A percentile compares a stretch with the other conserved stretches of the same genome.
phyloP scores from a whole-genome alignment of 2,329 filamentous ascomycete genomes.

The Xylaria sp. region DNA sequence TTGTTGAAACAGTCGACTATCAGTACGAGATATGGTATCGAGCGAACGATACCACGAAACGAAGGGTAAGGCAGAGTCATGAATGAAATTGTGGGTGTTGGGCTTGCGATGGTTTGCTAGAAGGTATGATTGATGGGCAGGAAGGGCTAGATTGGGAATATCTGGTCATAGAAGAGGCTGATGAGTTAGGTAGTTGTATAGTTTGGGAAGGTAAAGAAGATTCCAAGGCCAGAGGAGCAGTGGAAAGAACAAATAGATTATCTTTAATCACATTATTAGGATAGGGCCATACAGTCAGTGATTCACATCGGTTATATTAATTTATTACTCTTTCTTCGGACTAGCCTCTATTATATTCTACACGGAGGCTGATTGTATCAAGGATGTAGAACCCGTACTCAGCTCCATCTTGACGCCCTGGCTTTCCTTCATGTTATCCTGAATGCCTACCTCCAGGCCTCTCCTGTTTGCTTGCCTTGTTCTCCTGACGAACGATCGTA shows the following conservation, averaged over 20 bases:
- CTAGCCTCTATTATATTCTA: neutral
- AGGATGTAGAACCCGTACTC: neutral
- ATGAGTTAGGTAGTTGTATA: too few species aligned
- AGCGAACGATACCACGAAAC: neutral
- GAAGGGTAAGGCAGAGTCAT: neutral
- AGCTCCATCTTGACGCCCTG: neutral
- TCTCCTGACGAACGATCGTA: conserved; percentile 27
- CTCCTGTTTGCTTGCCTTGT: conserved; percentile 9
- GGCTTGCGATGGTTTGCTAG: too few species aligned
- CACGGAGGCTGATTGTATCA: neutral
- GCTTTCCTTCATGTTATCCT: neutral
- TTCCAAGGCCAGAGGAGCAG: too few species aligned
- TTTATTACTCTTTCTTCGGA: neutral
- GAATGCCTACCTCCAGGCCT: neutral
- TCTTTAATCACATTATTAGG: neutral
- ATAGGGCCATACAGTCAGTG: neutral
- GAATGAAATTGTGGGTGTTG: neutral
- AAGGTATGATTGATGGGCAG: too few species aligned
- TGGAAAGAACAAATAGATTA: too few species aligned
- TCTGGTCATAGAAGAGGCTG: too few species aligned
- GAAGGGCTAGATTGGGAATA: too few species aligned
- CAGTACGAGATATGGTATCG: neutral
- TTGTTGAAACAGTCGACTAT: neutral
- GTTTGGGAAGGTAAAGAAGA: neutral
- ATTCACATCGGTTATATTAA: neutral